A percentile compares a stretch with the other conserved stretches of the same genome.
phyloP scores from a whole-genome alignment of 129 eudicot genomes.

The Helianthus tuberosus region DNA sequence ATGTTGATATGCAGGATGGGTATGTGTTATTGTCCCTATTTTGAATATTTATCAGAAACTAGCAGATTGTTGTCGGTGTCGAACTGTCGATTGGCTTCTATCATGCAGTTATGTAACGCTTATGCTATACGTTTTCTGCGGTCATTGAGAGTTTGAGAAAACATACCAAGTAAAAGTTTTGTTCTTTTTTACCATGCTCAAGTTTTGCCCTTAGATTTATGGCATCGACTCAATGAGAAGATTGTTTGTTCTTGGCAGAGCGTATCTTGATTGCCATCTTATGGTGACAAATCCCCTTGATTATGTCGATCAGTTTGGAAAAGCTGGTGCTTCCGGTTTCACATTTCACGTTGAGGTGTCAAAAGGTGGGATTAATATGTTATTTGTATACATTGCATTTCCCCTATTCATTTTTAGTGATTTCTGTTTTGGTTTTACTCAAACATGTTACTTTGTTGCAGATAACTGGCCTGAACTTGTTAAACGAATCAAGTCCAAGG shows the following conservation, averaged over 20 bases:
- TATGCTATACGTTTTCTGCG: conserved; percentile 33
- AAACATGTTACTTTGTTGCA: conserved; percentile 30
- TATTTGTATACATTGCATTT: neutral
- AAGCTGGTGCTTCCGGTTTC: conserved; percentile 99
- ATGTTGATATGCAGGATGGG: conserved; percentile 95
- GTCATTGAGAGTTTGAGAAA: conserved; percentile 86
- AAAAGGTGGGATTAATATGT: no score
- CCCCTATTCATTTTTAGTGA: neutral
- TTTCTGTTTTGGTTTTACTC: conserved; percentile 1
- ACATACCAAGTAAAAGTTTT: conserved; percentile 69
- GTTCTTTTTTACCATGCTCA: neutral
- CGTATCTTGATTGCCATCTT: conserved; percentile 91
- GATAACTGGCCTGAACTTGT: conserved; percentile 92
- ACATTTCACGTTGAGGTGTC: no score
- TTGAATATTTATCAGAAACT: conserved; percentile 16
- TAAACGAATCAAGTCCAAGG: no score
- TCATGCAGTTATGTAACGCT: conserved; percentile 18
- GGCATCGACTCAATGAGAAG: neutral
- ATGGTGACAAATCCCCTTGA: conserved; percentile 96
- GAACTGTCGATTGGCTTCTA: neutral
- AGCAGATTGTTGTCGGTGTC: conserved; percentile 9
- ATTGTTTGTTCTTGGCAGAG: conserved; percentile 41
- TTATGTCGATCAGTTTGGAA: conserved; percentile 83
- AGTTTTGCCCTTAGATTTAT: conserved; percentile 6
- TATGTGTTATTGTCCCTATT: conserved; percentile 41